These are phyloP conservation scores for Ceratobasidium sp. DNA, from an alignment of 1,284 basidiomycete genomes.

Conservation along the genomic window DNA sequence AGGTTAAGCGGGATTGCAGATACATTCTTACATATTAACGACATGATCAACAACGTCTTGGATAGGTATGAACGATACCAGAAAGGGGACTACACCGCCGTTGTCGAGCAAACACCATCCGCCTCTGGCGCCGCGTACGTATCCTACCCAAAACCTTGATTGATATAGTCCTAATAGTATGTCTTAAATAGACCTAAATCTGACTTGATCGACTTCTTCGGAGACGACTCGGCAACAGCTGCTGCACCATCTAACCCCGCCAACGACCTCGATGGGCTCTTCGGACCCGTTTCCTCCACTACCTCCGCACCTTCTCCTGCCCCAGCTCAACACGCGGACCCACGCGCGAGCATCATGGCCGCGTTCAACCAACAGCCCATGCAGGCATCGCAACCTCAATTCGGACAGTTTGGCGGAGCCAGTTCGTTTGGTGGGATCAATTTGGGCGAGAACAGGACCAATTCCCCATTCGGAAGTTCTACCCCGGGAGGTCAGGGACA, in stretches of 20 bases:
- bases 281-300: conserved; percentile 51
- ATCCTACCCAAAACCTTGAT: background rate
- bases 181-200: conserved; percentile 56
- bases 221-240: conserved; percentile 55
- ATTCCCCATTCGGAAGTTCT: conserved; percentile 41
- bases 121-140: conserved; percentile 58
- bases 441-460: conserved; percentile 24
- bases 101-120: conserved; percentile 70
- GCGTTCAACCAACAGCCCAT: conserved; percentile 45
- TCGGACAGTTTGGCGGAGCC: conserved; percentile 45
- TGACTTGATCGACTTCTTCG: conserved; percentile 74
- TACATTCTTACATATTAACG: conserved; percentile 94
- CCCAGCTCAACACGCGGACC: background rate
- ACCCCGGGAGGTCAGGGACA: conserved; percentile 18
- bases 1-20: conserved; percentile 61
- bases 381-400: conserved; percentile 34
- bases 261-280: conserved; percentile 71
- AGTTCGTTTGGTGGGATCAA: conserved; percentile 44
- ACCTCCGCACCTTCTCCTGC: background rate
- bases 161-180: conserved; percentile 44
- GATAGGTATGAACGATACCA: conserved; percentile 92
- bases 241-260: conserved; percentile 47
- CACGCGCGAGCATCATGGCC: conserved; percentile 42
- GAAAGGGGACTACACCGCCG: conserved; percentile 81
- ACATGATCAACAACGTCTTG: conserved; percentile 94